These are phyloP conservation scores for Starmerella gropengiesseri DNA, from an alignment of 805 yeast species.

Conservation along the genomic window DNA sequence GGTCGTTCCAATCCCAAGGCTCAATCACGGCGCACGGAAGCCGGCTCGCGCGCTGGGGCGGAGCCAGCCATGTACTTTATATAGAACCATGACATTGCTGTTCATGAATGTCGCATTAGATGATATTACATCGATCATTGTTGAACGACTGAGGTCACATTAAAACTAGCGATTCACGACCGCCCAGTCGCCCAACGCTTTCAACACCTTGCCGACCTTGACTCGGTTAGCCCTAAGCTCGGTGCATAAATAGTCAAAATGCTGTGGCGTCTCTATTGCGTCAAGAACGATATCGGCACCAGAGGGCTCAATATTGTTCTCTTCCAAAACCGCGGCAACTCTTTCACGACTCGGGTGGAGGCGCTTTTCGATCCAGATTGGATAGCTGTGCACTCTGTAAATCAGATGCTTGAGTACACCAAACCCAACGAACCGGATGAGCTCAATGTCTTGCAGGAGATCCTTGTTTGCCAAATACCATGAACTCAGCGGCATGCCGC, in stretches of 20 bases:
- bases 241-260: conserved; percentile 24
- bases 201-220: conserved; percentile 17
- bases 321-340: conserved; percentile 10
- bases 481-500: conserved; percentile 62
- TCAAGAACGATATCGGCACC: conserved; percentile 8
- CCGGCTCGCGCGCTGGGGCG: too few relatives aligned
- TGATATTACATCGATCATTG: too few relatives aligned
- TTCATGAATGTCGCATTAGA: too few relatives aligned
- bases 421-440: conserved; percentile 74
- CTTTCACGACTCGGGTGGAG: conserved; percentile 5
- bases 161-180: conserved; percentile 14
- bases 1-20: too few relatives aligned
- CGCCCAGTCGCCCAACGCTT: conserved; percentile 23
- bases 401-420: conserved; percentile 76
- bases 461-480: conserved; percentile 68
- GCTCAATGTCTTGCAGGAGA: conserved; percentile 54
- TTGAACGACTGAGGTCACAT: too few relatives aligned
- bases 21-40: too few relatives aligned
- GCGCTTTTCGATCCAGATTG: conserved; percentile 34
- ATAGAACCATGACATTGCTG: too few relatives aligned
- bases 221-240: conserved; percentile 22
- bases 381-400: conserved; percentile 69
- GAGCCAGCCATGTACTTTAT: too few relatives aligned
- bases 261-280: conserved; percentile 17
- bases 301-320: conserved; percentile 8